Evolutionary conservation across 1,139 yeast genomes (phyloP).

Genomic region (Kodamaea anthophila): DNA sequence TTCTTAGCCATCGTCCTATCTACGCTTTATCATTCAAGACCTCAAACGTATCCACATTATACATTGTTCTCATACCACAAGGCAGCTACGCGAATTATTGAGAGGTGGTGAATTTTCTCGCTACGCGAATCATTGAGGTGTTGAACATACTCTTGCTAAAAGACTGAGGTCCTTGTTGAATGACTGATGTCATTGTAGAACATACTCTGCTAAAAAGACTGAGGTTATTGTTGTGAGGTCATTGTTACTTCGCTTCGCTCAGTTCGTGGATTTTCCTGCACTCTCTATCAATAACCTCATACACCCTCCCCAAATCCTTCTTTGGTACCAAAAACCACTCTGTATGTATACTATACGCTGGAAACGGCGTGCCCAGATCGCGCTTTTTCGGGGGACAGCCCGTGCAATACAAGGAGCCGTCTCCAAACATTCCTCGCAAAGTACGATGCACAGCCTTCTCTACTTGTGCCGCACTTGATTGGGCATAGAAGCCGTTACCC

Average conservation of each 20-base stretch:
- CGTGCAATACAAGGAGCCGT: slow-evolving; percentile 38
- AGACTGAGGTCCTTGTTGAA: too few relatives aligned
- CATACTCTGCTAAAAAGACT: too few relatives aligned
- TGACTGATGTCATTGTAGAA: too few relatives aligned
- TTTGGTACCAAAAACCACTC: slow-evolving; percentile 59
- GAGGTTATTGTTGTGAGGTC: too few relatives aligned
- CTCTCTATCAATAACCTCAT: slow-evolving; percentile 30
- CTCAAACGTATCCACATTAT: too few relatives aligned
- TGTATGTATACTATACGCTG: slow-evolving; percentile 35
- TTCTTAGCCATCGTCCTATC: too few relatives aligned
- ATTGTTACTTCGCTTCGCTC: neutral
- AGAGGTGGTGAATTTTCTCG: too few relatives aligned
- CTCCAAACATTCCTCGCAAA: slow-evolving; percentile 33
- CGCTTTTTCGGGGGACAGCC: slow-evolving; percentile 21
- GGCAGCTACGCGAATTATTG: too few relatives aligned
- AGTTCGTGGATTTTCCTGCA: neutral
- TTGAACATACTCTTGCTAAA: too few relatives aligned
- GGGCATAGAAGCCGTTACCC: slow-evolving; percentile 30
- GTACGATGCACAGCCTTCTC: slow-evolving; percentile 38
- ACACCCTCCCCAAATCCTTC: slow-evolving; percentile 30
- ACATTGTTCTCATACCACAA: too few relatives aligned
- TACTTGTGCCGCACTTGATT: slow-evolving; percentile 21
- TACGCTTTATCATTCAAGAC: too few relatives aligned
- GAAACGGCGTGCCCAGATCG: slow-evolving; percentile 6
- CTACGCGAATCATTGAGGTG: too few relatives aligned